Evolutionary conservation across 2,329 filamentous ascomycete genomes (phyloP).

Genomic region (Trichoderma semiorbis): DNA sequence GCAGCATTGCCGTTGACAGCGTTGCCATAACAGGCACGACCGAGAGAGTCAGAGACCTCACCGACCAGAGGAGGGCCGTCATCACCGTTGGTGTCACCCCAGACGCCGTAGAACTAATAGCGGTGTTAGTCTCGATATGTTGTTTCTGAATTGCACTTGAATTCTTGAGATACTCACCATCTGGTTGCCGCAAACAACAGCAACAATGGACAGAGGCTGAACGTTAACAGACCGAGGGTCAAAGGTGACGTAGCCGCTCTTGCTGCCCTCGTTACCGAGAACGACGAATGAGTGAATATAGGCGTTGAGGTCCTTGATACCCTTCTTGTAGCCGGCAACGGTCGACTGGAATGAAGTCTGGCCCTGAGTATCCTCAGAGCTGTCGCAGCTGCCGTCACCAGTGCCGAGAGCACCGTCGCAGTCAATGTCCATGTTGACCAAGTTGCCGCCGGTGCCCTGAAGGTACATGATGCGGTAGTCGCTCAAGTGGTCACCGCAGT

Average conservation of each 20-base stretch:
- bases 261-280: slow-evolving; percentile 46
- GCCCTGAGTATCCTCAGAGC: slow-evolving; percentile 39
- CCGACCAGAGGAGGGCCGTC: slow-evolving; percentile 44
- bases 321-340: slow-evolving; percentile 35
- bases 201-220: slow-evolving; percentile 50
- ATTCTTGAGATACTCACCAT: slow-evolving; percentile 31
- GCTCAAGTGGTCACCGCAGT: slow-evolving; percentile 41
- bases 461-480: slow-evolving; percentile 43
- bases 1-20: slow-evolving; percentile 41
- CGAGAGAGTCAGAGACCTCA: slow-evolving; percentile 52
- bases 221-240: slow-evolving; percentile 41
- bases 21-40: slow-evolving; percentile 50
- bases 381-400: slow-evolving; percentile 34
- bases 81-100: slow-evolving; percentile 56
- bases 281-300: slow-evolving; percentile 53
- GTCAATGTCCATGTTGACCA: slow-evolving; percentile 39
- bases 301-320: slow-evolving; percentile 45
- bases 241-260: slow-evolving; percentile 35
- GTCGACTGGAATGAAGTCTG: slow-evolving; percentile 44
- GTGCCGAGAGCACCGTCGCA: slow-evolving; percentile 50
- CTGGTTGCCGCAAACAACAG: slow-evolving; percentile 50
- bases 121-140: neutral
- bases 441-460: slow-evolving; percentile 36
- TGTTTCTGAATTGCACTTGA: neutral
- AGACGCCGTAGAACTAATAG: slow-evolving; percentile 50